Base-by-base conservation (phyloP, 192 early-diverging fungal genomes). In the Coemansia sp. region DNA sequence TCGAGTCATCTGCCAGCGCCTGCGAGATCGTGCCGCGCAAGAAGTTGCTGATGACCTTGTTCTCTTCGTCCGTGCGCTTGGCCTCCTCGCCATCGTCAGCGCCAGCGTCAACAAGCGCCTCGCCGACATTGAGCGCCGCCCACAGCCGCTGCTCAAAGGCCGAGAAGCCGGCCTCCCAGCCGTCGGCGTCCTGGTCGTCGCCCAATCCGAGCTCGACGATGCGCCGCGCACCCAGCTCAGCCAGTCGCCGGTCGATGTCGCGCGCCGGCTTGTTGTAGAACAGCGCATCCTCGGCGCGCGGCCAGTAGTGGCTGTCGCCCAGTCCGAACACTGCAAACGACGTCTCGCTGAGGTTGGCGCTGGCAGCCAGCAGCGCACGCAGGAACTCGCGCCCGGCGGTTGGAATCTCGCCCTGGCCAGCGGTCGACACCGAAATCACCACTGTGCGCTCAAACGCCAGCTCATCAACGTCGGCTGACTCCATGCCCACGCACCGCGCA, bases 241-340 rank as follows among this genome's bases (percentile, higher is more conserved):
- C 85, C 67, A 98, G 79, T 68, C 88, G 88, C 72, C 86, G 87
- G 83, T 96, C 91, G 43, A 98, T 68, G 65, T 93, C 90, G 79
- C 92, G 93, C 17, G 91, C 94, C 16, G 92, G 87, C 86, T 95
- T 94, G 85, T 92, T 92, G 79, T 93, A 98, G 81, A 92, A 96
- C 63, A 92, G 86, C 49, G 89, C 89, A 72, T 98, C 95, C 71
- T 92, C 93, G 44, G 86, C 90, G 42, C 91, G 88, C 46, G 95
- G 95, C 96, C 96, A 98, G 90, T 98, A 98, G 76, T 95, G 93
- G 54, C 90, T 86, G 77, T 98, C 96, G 73, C 96, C 95, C 63
- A 98, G 72, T 43, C 90, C 95, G 85, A 97, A 94, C 54, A 98
- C 89, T 5, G 90, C 85, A 77, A 86, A 94, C 59, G 86, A 76